Evolutionary conservation across 805 yeast genomes (phyloP), one percentile per base, ranked within the genome.

Genomic region (Candida insectalens): DNA sequence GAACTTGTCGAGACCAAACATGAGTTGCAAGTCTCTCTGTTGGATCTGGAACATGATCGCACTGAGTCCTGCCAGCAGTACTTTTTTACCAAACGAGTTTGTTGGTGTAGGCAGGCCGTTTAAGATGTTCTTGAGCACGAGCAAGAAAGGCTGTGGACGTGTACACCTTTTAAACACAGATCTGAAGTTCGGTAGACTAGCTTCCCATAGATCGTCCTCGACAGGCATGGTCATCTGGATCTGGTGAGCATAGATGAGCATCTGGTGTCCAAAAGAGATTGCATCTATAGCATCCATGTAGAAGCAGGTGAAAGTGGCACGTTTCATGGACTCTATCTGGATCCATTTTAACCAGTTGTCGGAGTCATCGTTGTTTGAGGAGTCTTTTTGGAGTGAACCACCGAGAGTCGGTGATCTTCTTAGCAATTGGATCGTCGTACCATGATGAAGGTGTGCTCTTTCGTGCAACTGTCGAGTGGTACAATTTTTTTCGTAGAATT

Each of bases 381-480:
- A 14, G 27, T 45, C 18, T 45, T 57, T 29, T 51, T 51, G 56
- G 0, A 85, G 83, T 36, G 79, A 73, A 0, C 87, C 87, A 10
- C 87, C 87, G 22, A 84, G 55, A 1, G 81, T 70, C 1, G 94
- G 84, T 0, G 84, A 74, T 44, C 95, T 63, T 43, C 94, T 60
- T 32, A 84, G 57, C 28, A 84, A 57, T 53, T 84, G 95, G 27
- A 83, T 76, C 0, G 88, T 76, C 0, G 94, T 80, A 4, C 92
- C 95, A 53, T 84, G 95, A 50, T 85, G 94, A 15, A 85, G 60
- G 53, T 80, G 89, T 0, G 84, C 82, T 31, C 95, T 57, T 56
- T 84, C 95, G 51, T 84, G 95, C 45, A 82, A 55, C 27, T 60
- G 59, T 45, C 95, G 60, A 29, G 72, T 69, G 0, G 84, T 63